Evolutionary conservation across 768 basidiomycete genomes (phyloP).

Genomic region (Xanthoconium stramineum): DNA sequence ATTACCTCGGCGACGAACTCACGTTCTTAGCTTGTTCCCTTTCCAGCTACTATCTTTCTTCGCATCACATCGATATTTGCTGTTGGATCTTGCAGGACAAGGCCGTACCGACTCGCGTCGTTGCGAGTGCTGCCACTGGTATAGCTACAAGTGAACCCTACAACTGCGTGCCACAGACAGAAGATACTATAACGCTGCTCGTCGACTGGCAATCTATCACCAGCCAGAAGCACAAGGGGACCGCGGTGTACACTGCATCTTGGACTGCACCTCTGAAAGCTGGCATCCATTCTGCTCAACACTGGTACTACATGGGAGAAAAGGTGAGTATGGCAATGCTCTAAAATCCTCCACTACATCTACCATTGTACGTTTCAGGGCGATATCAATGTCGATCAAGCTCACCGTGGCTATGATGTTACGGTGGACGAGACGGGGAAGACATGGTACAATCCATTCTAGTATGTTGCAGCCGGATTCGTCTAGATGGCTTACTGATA

Average conservation of each 20-base stretch:
- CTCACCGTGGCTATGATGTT: conserved; percentile 89
- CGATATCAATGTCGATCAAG: conserved; percentile 90
- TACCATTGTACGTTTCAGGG: conserved; percentile 48
- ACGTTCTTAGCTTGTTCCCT: neutral
- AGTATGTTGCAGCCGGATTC: conserved; percentile 49
- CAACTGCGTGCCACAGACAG: conserved; percentile 81
- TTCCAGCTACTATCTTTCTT: conserved; percentile 87
- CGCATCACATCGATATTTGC: conserved; percentile 89
- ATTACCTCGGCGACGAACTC: neutral
- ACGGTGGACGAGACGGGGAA: conserved; percentile 85
- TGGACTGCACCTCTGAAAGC: conserved; percentile 92
- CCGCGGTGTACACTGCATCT: conserved; percentile 88
- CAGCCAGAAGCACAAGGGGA: conserved; percentile 75
- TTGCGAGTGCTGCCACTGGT: conserved; percentile 86
- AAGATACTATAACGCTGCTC: conserved; percentile 92
- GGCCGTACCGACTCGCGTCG: conserved; percentile 78
- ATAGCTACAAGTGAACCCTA: conserved; percentile 89
- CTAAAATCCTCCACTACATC: neutral
- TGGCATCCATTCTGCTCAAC: conserved; percentile 87
- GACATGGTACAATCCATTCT: conserved; percentile 87
- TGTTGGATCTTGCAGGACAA: conserved; percentile 80
- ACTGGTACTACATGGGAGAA: conserved; percentile 95
- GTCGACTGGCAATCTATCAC: conserved; percentile 89
- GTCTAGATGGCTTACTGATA: conserved; percentile 2
- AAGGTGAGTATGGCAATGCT: conserved; percentile 48